phyloP scores from a whole-genome alignment of 2,329 filamentous ascomycete genomes.

The Sclerotinia minor region DNA sequence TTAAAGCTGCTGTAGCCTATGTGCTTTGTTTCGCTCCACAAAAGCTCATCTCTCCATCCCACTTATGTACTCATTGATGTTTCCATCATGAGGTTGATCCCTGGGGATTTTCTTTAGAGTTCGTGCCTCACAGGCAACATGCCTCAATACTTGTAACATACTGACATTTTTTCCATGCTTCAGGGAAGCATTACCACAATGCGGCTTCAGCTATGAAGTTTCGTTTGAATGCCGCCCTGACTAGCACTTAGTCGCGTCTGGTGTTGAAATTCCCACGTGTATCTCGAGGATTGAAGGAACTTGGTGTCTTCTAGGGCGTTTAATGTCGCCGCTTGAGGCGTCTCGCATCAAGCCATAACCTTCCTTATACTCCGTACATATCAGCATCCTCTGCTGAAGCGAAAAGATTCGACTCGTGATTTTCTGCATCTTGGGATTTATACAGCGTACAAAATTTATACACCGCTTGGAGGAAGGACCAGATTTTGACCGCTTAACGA shows the following conservation, averaged over 20 bases:
- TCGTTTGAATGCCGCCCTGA: constrained; percentile 15
- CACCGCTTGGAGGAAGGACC: constrained; percentile 16
- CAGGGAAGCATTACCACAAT: constrained; percentile 18
- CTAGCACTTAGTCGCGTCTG: constrained; percentile 14
- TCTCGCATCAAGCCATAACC: constrained; percentile 10
- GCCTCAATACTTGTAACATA: constrained; percentile 11
- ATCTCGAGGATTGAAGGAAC: constrained; percentile 10
- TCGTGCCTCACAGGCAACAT: constrained; percentile 18
- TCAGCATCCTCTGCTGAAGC: background rate
- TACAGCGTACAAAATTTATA: constrained; percentile 7
- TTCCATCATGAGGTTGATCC: constrained; percentile 13
- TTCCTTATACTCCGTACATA: background rate
- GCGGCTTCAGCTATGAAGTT: constrained; percentile 20
- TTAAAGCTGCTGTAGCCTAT: background rate
- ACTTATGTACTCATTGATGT: constrained; percentile 20
- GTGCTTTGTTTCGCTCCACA: constrained; percentile 20
- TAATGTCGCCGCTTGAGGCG: constrained; percentile 10
- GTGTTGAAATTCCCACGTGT: constrained; percentile 17
- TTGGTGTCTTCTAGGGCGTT: constrained; percentile 20
- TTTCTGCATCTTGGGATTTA: background rate
- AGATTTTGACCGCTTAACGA: constrained; percentile 8
- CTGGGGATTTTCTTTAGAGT: constrained; percentile 4
- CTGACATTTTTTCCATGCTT: background rate
- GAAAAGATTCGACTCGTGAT: constrained; percentile 3
- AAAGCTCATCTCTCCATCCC: constrained; percentile 22